Percentiles rank a stretch among this genome's conserved stretches.
Conservation (phyloP, 805 yeast species). For the Limtongozyma cylindracea region DNA sequence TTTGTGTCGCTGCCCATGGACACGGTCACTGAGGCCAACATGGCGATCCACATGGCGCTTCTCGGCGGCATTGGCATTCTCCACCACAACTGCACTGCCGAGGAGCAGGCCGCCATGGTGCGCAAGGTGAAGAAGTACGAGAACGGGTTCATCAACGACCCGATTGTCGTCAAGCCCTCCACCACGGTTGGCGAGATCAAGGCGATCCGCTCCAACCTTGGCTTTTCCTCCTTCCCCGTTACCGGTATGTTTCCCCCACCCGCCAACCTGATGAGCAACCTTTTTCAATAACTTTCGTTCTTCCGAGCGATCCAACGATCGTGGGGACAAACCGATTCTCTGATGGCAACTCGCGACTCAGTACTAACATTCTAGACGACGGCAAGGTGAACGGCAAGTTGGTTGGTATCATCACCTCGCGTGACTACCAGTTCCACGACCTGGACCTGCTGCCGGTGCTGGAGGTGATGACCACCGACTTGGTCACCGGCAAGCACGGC, state of each 20-base stretch:
- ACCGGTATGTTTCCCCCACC: constrained; percentile 58
- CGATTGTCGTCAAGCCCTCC: constrained; percentile 59
- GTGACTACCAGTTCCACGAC: constrained; percentile 92
- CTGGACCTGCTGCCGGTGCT: constrained; percentile 32
- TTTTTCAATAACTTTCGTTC: constrained; percentile 89
- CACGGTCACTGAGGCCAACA: constrained; percentile 89
- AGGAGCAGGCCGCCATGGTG: constrained; percentile 97
- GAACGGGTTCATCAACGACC: constrained; percentile 92
- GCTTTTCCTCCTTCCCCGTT: constrained; percentile 96
- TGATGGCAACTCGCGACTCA: constrained; percentile 1
- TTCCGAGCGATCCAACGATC: constrained; percentile 94
- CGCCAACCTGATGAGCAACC: constrained; percentile 24
- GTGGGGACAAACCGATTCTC: constrained; percentile 47
- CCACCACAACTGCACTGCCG: constrained; percentile 92
- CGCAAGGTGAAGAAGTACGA: constrained; percentile 89
- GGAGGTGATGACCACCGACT: constrained; percentile 75
- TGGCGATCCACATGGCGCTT: constrained; percentile 98
- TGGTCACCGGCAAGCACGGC: constrained; percentile 67
- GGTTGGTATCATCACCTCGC: constrained; percentile 86
- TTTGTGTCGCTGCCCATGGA: constrained; percentile 98
- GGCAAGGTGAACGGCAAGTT: constrained; percentile 79
- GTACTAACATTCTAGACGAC: constrained; percentile 21
- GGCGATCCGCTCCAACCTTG: constrained; percentile 40
- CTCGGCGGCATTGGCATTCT: constrained; percentile 97
- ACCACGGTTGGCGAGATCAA: constrained; percentile 65